These are phyloP conservation scores for Neodidymelliopsis sp. DNA, from an alignment of 2,329 filamentous ascomycete species.

Conservation along the genomic window DNA sequence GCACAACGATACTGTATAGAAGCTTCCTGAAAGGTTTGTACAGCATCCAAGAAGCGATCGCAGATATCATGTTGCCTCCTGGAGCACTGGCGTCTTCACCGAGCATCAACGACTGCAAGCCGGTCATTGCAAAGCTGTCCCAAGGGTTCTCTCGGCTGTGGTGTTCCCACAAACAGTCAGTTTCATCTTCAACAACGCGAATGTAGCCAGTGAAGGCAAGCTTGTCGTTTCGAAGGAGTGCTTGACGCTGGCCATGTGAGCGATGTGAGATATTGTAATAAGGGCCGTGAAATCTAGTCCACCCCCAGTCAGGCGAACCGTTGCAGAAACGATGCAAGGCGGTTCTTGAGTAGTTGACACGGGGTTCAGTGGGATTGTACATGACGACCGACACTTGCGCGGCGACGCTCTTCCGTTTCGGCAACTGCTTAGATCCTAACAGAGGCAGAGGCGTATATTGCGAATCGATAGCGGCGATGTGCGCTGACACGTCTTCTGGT, in stretches of 20 bases:
- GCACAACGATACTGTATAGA: slow-evolving; percentile 58
- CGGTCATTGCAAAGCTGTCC: slow-evolving; percentile 65
- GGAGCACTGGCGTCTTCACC: slow-evolving; percentile 40
- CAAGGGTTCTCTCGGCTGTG: slow-evolving; percentile 61
- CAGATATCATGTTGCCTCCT: slow-evolving; percentile 58
- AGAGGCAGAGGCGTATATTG: slow-evolving; percentile 50
- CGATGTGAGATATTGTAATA: slow-evolving; percentile 66
- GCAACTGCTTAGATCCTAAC: slow-evolving; percentile 40
- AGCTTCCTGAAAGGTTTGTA: slow-evolving; percentile 66
- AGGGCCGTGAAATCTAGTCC: slow-evolving; percentile 67
- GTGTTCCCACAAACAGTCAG: slow-evolving; percentile 68
- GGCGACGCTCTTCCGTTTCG: slow-evolving; percentile 56
- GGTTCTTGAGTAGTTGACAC: slow-evolving; percentile 63
- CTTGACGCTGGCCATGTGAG: slow-evolving; percentile 64
- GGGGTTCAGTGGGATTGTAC: slow-evolving; percentile 69
- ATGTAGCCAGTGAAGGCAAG: slow-evolving; percentile 69
- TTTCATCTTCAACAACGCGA: slow-evolving; percentile 66
- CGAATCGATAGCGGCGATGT: neutral
- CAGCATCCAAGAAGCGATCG: slow-evolving; percentile 65
- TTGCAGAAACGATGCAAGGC: slow-evolving; percentile 67
- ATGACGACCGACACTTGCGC: slow-evolving; percentile 68
- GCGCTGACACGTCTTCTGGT: slow-evolving; percentile 12
- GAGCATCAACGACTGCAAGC: slow-evolving; percentile 58
- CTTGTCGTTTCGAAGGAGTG: slow-evolving; percentile 67
- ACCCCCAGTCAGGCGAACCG: slow-evolving; percentile 68